Evolutionary conservation across 257 asterid genomes (phyloP).

Genomic region (Osmanthus fragrans): DNA sequence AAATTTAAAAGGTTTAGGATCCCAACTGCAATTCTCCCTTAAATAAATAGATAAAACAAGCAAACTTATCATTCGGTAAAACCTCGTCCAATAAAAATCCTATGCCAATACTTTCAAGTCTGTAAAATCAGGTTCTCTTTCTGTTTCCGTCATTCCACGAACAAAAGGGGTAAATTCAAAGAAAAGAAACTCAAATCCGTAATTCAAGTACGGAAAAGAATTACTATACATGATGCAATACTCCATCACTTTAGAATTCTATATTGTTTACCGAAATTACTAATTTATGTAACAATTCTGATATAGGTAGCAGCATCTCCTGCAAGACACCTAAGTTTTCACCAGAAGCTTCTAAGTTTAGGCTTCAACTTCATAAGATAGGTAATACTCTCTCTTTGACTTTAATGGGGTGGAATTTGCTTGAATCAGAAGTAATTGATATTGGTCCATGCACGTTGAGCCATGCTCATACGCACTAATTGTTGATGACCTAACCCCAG

Average conservation of each 20-base stretch:
- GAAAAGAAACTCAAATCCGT: background rate
- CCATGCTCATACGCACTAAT: background rate
- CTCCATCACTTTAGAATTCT: background rate
- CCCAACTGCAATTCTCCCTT: no score
- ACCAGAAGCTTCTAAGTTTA: constrained; percentile 24
- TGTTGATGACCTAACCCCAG: constrained; percentile 64
- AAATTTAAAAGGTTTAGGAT: no score
- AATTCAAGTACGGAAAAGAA: background rate
- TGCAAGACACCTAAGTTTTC: constrained; percentile 35
- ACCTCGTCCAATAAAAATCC: no score
- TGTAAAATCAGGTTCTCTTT: no score
- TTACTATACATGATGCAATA: background rate
- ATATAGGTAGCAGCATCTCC: background rate
- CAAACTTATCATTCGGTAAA: no score
- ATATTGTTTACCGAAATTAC: background rate
- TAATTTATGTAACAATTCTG: background rate
- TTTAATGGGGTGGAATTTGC: constrained; percentile 22
- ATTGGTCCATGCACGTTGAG: constrained; percentile 37
- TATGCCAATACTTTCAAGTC: no score
- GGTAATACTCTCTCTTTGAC: constrained; percentile 23
- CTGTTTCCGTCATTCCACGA: no score
- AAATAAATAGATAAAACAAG: no score
- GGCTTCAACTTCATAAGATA: background rate
- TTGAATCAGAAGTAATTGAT: constrained; percentile 33
- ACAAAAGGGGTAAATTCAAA: no score